phyloP scores from a whole-genome alignment of 2,329 filamentous ascomycete species.

The Leptographium flavum region DNA sequence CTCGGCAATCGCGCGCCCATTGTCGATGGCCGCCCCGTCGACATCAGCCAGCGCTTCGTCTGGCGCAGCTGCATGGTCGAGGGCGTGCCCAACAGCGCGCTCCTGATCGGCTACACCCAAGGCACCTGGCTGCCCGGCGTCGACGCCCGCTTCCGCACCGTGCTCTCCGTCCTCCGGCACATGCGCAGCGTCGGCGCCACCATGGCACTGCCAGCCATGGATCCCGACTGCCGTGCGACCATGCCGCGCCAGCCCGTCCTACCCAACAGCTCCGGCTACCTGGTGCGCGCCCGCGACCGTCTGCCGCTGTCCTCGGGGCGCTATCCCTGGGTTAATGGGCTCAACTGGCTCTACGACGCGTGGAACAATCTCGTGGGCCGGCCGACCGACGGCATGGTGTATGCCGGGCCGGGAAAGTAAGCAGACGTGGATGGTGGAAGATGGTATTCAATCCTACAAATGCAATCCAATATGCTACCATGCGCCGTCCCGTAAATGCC shows the following conservation, averaged over 20 bases:
- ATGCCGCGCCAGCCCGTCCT: conserved; percentile 12
- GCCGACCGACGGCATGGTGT: conserved; percentile 8
- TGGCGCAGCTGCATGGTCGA: conserved; percentile 51
- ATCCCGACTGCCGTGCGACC: conserved; percentile 6
- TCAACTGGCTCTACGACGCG: conserved; percentile 13
- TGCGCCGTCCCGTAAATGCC: no score
- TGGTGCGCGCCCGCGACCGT: conserved; percentile 13
- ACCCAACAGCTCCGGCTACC: conserved; percentile 14
- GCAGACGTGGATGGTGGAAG: no score
- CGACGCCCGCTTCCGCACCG: conserved; percentile 22
- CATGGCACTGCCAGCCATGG: conserved; percentile 12
- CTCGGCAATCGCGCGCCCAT: conserved; percentile 35
- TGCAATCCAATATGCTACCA: no score
- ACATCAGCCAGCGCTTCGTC: conserved; percentile 29
- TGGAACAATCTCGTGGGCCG: conserved; percentile 15
- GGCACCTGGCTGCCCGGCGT: conserved; percentile 48
- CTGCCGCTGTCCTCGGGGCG: conserved; percentile 13
- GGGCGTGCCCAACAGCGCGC: conserved; percentile 44
- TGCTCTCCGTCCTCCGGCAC: conserved; percentile 10
- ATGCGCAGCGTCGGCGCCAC: conserved; percentile 9
- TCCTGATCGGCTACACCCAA: conserved; percentile 46
- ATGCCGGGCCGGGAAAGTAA: conserved; percentile 5
- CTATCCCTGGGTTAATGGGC: conserved; percentile 16
- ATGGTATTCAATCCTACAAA: no score
- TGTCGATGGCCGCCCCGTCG: conserved; percentile 33